These are phyloP conservation scores for Plasmodium ovale DNA, from an alignment of 169 alveolate species.

Conservation along the genomic window DNA sequence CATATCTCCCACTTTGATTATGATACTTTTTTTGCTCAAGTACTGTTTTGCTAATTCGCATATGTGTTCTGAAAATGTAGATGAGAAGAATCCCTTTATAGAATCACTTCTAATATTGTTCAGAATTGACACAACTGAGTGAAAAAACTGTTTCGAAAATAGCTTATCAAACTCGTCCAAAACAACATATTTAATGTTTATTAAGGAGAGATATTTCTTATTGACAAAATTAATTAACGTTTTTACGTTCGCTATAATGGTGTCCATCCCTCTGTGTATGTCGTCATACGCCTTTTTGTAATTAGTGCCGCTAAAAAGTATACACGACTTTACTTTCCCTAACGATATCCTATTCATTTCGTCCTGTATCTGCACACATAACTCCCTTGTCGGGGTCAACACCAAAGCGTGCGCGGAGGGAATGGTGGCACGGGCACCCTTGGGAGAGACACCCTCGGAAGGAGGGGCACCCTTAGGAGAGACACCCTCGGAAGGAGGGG, in stretches of 20 bases:
- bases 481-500: too few relatives aligned
- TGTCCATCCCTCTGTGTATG: slow-evolving; percentile 52
- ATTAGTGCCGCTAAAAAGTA: slow-evolving; percentile 53
- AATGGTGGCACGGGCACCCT: too few relatives aligned
- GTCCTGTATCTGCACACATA: slow-evolving; percentile 89
- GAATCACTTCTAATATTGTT: slow-evolving; percentile 55
- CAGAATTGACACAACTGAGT: slow-evolving; percentile 52
- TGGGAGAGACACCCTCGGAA: too few relatives aligned
- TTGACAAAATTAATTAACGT: slow-evolving; percentile 69
- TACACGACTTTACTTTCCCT: slow-evolving; percentile 39
- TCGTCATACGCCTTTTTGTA: slow-evolving; percentile 58
- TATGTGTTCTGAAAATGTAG: slow-evolving; percentile 43
- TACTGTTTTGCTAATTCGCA: slow-evolving; percentile 28
- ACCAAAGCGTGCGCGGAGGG: slow-evolving; percentile 84
- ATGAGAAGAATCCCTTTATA: slow-evolving; percentile 55
- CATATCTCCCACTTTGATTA: slow-evolving; percentile 42
- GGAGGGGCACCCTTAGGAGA: background rate
- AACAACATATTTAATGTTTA: slow-evolving; percentile 40
- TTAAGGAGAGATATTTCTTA: slow-evolving; percentile 42
- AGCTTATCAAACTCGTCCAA: slow-evolving; percentile 71
- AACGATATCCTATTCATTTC: slow-evolving; percentile 73
- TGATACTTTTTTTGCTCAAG: slow-evolving; percentile 45
- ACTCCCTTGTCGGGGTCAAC: slow-evolving; percentile 92
- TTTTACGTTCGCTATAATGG: slow-evolving; percentile 56
- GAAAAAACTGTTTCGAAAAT: slow-evolving; percentile 43